A percentile compares a stretch with the other conserved stretches of the same genome.
Conservation (phyloP, 2,329 filamentous ascomycete genomes). For the Cordyceps tenuipes region DNA sequence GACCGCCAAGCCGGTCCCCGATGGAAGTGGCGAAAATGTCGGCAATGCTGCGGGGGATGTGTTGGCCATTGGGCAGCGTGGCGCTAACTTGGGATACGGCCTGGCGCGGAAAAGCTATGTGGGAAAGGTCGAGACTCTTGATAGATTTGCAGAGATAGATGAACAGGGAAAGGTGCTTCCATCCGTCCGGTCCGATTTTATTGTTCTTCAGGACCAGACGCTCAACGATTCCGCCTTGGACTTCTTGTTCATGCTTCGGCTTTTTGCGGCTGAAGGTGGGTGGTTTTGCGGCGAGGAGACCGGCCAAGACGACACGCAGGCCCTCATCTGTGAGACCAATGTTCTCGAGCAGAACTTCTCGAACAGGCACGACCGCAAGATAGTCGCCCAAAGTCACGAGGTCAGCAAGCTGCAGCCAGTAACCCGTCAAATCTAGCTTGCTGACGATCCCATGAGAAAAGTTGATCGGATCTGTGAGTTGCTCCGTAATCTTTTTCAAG, state of each 20-base stretch:
- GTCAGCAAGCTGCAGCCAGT: constrained; percentile 75
- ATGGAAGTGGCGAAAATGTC: constrained; percentile 70
- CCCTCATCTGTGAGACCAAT: constrained; percentile 83
- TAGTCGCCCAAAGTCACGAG: constrained; percentile 86
- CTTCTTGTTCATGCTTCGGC: constrained; percentile 31
- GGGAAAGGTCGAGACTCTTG: constrained; percentile 78
- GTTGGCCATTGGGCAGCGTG: constrained; percentile 24
- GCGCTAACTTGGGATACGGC: constrained; percentile 22
- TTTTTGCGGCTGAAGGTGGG: constrained; percentile 48
- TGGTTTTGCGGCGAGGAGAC: constrained; percentile 70
- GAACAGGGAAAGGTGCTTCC: constrained; percentile 86
- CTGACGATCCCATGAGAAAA: constrained; percentile 66
- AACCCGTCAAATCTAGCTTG: constrained; percentile 76
- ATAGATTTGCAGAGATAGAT: constrained; percentile 83
- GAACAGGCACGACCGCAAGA: constrained; percentile 84
- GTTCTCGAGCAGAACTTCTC: constrained; percentile 78
- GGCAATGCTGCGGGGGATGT: constrained; percentile 28
- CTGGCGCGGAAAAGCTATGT: constrained; percentile 63
- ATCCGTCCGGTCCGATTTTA: constrained; percentile 77
- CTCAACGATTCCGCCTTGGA: constrained; percentile 69
- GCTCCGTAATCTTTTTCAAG: constrained; percentile 82
- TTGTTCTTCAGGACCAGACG: constrained; percentile 87
- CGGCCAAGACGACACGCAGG: constrained; percentile 76
- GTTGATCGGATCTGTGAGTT: constrained; percentile 66
- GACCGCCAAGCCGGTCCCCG: constrained; percentile 65